Base-by-base conservation (phyloP, 305 asterid genomes). In the Solanum hybrid region DNA sequence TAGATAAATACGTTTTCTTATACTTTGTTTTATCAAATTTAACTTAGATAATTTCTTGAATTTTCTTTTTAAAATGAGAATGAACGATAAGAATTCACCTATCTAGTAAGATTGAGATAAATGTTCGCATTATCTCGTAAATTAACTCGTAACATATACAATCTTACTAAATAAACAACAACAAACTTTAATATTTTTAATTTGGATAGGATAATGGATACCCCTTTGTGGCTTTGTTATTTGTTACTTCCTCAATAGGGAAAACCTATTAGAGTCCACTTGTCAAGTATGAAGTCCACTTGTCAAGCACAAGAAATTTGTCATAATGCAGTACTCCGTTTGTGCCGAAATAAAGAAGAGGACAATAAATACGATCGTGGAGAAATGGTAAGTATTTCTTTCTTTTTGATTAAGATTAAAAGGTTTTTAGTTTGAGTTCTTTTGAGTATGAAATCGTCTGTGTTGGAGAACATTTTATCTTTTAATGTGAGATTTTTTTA, bases 381-480 rank as follows among this genome's bases (percentile, higher is more conserved):
- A 1, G 1, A 0, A 17, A 7, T 0, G 27, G 0, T 60, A 60
- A 60, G 27, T 60, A 19, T 22, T 22, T 22, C 0, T 22, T 64
- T 0, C 0, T 64, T 22, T 22, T 64, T 64, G 0, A 64, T 0
- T 22, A 64, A 64, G 0, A 4, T 7, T 64, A 64, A 22, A 22
- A 3, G 1, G 1, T 1, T 22, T 64, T 64, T 0, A 0, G 0
- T 64, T 64, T 1, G 1, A 22, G 1, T 64, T 64, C 0, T 56
- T 60, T 64, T 8, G 2, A 60, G 1, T 8, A 60, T 19, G 4
- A 60, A 19, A 0, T 60, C 0, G 0, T 19, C 0, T 6, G 0
- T 17, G 0, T 6, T 56, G 4, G 0, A 56, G 1, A 17, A 0
- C 0, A 0, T 17, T 19, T 60, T 60, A 19, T 0, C 10, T 7